Evolutionary conservation across 1,284 basidiomycete species (phyloP).

Genomic region (Exsudoporus floridanus): DNA sequence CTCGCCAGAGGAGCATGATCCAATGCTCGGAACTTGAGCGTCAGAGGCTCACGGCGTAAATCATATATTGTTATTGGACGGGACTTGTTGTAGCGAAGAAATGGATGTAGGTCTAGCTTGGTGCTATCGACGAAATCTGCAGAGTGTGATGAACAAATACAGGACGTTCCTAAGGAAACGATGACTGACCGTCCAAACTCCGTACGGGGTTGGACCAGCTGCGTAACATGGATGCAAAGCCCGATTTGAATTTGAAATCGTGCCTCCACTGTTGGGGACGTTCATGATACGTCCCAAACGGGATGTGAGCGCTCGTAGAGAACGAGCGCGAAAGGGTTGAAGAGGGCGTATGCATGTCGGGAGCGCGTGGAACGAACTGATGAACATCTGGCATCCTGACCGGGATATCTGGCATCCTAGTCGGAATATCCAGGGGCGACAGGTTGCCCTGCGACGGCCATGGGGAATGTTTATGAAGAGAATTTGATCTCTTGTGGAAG

Average conservation of each 20-base stretch:
- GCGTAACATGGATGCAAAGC: constrained; percentile 34
- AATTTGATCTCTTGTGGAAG: constrained; percentile 3
- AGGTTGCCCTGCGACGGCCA: constrained; percentile 31
- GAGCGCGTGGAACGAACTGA: constrained; percentile 19
- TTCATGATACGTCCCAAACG: constrained; percentile 18
- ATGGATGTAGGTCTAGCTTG: constrained; percentile 28
- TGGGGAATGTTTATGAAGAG: constrained; percentile 10
- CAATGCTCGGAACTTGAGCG: constrained; percentile 44
- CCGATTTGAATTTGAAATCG: constrained; percentile 36
- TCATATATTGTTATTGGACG: constrained; percentile 37
- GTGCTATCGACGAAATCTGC: constrained; percentile 29
- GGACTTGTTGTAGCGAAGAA: constrained; percentile 24
- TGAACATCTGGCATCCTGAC: constrained; percentile 22
- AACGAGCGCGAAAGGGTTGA: constrained; percentile 26
- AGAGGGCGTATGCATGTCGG: constrained; percentile 30
- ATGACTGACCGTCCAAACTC: constrained; percentile 19
- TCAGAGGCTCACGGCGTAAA: constrained; percentile 35
- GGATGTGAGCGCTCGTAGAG: constrained; percentile 13
- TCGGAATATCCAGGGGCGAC: constrained; percentile 23
- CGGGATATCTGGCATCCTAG: constrained; percentile 22
- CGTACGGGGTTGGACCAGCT: constrained; percentile 17
- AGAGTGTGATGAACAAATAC: background rate
- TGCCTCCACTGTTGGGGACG: constrained; percentile 31
- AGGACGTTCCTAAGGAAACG: background rate
- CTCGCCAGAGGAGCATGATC: constrained; percentile 34